phyloP scores from a whole-genome alignment of 768 basidiomycete species.

The Pisolithus orientalis region DNA sequence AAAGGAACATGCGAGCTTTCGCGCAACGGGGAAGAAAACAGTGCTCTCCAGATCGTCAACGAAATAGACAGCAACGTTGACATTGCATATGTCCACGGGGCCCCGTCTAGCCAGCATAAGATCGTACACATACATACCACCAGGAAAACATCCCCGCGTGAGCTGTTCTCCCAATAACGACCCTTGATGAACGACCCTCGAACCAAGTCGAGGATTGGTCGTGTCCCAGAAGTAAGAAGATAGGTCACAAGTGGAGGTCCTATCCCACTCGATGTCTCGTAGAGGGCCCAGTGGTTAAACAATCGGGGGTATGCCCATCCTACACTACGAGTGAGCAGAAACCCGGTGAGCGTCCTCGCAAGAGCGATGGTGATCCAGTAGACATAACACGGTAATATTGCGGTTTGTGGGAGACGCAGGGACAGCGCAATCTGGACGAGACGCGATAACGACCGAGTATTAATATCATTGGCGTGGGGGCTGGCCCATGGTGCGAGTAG shows the following conservation, averaged over 20 bases:
- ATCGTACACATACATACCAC: conserved; percentile 7
- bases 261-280: conserved; percentile 32
- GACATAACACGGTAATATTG: conserved; percentile 10
- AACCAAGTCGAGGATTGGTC: conserved; percentile 4
- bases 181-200: conserved; percentile 9
- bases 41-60: conserved; percentile 9
- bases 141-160: conserved; percentile 6
- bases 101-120: conserved; percentile 25
- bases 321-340: conserved; percentile 20
- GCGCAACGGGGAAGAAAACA: background rate
- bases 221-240: conserved; percentile 13
- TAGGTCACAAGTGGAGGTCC: conserved; percentile 27
- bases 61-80: conserved; percentile 21
- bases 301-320: conserved; percentile 34
- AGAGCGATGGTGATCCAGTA: conserved; percentile 20
- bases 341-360: conserved; percentile 11
- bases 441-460: conserved; percentile 16
- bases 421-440: conserved; percentile 14
- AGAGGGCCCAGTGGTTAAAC: conserved; percentile 36
- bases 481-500: conserved; percentile 32
- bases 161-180: conserved; percentile 7
- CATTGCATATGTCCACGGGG: conserved; percentile 35
- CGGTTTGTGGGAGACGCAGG: conserved; percentile 5
- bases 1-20: conserved; percentile 1
- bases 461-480: conserved; percentile 11